phyloP scores from a whole-genome alignment of 176 grass and related monocot genomes.

The Raddia distichophylla region DNA sequence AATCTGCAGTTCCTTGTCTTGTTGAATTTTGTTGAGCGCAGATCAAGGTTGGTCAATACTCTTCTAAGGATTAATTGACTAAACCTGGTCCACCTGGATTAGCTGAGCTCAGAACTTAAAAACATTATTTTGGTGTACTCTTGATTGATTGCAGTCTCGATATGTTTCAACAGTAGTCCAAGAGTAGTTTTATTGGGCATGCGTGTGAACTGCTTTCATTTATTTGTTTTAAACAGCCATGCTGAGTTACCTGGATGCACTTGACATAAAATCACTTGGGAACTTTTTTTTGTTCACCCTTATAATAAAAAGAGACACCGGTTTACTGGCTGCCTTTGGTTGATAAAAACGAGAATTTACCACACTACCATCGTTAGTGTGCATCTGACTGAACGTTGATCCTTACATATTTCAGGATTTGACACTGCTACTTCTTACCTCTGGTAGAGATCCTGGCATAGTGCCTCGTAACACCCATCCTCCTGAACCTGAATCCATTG shows the following conservation, averaged over 20 bases:
- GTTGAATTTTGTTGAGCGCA: slow-evolving; percentile 15
- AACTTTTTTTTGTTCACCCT: neutral
- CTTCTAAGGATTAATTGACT: neutral
- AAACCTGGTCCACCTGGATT: slow-evolving; percentile 7
- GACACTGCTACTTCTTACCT: slow-evolving; percentile 78
- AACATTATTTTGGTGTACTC: neutral
- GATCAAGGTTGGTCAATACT: neutral
- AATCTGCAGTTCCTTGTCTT: slow-evolving; percentile 3
- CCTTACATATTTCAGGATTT: slow-evolving; percentile 72
- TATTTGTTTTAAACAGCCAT: neutral
- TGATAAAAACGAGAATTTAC: slow-evolving; percentile 4
- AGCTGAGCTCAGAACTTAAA: neutral
- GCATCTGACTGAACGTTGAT: slow-evolving; percentile 15
- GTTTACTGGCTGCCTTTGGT: neutral
- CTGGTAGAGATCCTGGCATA: slow-evolving; percentile 95
- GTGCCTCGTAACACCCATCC: slow-evolving; percentile 83
- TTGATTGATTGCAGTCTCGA: neutral
- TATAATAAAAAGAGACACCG: neutral
- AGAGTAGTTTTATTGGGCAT: neutral
- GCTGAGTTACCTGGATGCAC: neutral
- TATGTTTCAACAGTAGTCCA: neutral
- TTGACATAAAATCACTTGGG: neutral
- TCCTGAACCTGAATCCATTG: slow-evolving; percentile 73
- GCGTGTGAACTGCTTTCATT: neutral
- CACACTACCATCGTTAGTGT: neutral